Evolutionary conservation across 306 rosid species (phyloP), one percentile per base, ranked within the genome.

Genomic region (Vicia faba): DNA sequence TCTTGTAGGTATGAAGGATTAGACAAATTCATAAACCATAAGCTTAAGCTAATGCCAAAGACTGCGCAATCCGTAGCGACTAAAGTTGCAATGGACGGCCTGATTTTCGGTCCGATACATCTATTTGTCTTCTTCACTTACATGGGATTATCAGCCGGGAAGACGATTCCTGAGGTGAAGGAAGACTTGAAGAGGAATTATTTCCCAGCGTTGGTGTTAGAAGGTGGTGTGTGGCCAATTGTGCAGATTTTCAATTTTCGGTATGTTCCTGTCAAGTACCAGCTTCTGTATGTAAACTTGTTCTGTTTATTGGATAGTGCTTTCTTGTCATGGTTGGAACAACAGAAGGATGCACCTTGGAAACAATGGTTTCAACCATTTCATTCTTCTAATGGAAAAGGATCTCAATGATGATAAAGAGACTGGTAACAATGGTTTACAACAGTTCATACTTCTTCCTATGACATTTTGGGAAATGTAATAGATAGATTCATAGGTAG

Each of bases 251-350:
- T 85, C 8, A 91, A 91, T 73, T 88, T 91, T 73, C 61, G 83
- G 26, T 91, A 84, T 74, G 76, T 91, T 45, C 97, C 96, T 5
- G 89, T 88, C 77, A 84, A 86, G 78, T 88, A 86, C 66, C 96
- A 91, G 75, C 97, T 91, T 63, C 96, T 91, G 35, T 88, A 88
- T 66, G 96, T 91, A n/a, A 91, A 86, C 74, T 23, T 85, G 51
- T 91, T 91, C 83, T 88, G 95, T 91, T 81, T 91, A 71, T 39
- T 91, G 78, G 96, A 86, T 56, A 91, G 96, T 80, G 92, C 87
- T 39, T 91, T 91, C 67, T 71, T 88, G 71, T 91, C 96, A 43
- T 91, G 97, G 96, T 64, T 91, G 62, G 97, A 91, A 61, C 97
- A 88, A 75, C 93, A 91, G 75, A 81, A 86, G 66, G 91, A 86